Percentiles rank a stretch among this genome's conserved stretches.
Conservation (phyloP, 2,329 filamentous ascomycete genomes). For the Chaetomium globosum region DNA sequence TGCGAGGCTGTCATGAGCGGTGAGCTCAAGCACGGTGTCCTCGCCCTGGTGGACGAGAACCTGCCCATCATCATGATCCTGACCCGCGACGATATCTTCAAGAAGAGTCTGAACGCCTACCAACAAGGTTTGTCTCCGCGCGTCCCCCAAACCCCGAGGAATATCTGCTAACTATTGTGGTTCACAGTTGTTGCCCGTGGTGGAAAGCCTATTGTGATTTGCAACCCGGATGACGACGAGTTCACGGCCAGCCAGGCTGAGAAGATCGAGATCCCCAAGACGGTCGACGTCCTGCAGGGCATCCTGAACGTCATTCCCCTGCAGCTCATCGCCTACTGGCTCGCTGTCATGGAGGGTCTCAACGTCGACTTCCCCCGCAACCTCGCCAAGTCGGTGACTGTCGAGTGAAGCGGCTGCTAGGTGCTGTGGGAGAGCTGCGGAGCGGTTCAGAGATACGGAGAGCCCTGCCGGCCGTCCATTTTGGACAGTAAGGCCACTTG, state of each 20-base stretch:
- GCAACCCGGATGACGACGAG: constrained; percentile 86
- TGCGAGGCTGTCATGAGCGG: constrained; percentile 99
- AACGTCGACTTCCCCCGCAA: constrained; percentile 99
- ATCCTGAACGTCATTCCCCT: constrained; percentile 96
- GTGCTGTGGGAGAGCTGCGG: constrained; percentile 10
- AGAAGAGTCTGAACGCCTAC: constrained; percentile 99
- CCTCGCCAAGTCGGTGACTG: constrained; percentile 97
- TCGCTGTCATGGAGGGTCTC: constrained; percentile 90
- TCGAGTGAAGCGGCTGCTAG: constrained; percentile 68
- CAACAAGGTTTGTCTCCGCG: constrained; percentile 75
- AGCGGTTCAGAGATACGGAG: neutral
- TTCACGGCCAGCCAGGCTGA: constrained; percentile 87
- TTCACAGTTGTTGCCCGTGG: constrained; percentile 82
- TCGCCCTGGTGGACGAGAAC: constrained; percentile 96
- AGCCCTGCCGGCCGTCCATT: neutral
- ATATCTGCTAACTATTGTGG: constrained; percentile 34
- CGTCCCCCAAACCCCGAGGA: neutral
- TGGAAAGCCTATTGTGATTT: constrained; percentile 97
- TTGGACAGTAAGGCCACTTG: constrained; percentile 15
- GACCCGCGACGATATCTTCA: constrained; percentile 92
- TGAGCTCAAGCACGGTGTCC: constrained; percentile 97
- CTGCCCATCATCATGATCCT: constrained; percentile 99
- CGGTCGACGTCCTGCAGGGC: constrained; percentile 92
- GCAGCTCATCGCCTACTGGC: constrained; percentile 98
- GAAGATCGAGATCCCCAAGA: constrained; percentile 96